These are phyloP conservation scores for Moesziomyces sp. DNA, from an alignment of 1,284 basidiomycete species.

Conservation along the genomic window DNA sequence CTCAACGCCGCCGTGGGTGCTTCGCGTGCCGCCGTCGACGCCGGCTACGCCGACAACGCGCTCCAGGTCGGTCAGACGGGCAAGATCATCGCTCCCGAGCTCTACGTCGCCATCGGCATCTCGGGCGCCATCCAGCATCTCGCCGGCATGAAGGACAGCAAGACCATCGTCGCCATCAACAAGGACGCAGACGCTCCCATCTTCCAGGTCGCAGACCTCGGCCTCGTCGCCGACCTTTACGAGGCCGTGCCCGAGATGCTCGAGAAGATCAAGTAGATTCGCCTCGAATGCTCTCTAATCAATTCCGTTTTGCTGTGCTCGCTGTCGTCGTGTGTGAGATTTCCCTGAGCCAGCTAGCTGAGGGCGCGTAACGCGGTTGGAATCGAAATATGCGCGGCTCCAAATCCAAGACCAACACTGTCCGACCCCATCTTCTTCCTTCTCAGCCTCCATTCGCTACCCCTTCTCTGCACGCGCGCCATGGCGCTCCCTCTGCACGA, in stretches of 20 bases:
- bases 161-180: slow-evolving; percentile 97
- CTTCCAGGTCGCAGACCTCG: slow-evolving; percentile 97
- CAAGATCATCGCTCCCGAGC: slow-evolving; percentile 81
- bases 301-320: not conserved
- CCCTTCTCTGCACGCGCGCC: not conserved
- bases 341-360: too few relatives aligned
- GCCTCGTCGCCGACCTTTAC: slow-evolving; percentile 78
- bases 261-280: slow-evolving; percentile 44
- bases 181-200: slow-evolving; percentile 99
- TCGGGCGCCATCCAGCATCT: slow-evolving; percentile 98
- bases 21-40: slow-evolving; percentile 95
- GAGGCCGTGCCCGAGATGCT: slow-evolving; percentile 68
- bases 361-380: not conserved
- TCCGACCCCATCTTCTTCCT: not conserved
- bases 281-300: not conserved
- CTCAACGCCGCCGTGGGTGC: slow-evolving; percentile 96
- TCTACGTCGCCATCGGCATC: slow-evolving; percentile 96
- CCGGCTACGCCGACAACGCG: slow-evolving; percentile 97
- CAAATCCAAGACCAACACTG: slow-evolving; percentile 1
- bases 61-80: slow-evolving; percentile 99
- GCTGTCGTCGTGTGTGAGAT: not conserved
- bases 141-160: slow-evolving; percentile 99
- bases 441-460: too few relatives aligned
- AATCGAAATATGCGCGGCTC: not conserved
- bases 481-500: slow-evolving; percentile 30